phyloP scores from a whole-genome alignment of 345 rosid species.

The Xanthoceras sorbifolium region DNA sequence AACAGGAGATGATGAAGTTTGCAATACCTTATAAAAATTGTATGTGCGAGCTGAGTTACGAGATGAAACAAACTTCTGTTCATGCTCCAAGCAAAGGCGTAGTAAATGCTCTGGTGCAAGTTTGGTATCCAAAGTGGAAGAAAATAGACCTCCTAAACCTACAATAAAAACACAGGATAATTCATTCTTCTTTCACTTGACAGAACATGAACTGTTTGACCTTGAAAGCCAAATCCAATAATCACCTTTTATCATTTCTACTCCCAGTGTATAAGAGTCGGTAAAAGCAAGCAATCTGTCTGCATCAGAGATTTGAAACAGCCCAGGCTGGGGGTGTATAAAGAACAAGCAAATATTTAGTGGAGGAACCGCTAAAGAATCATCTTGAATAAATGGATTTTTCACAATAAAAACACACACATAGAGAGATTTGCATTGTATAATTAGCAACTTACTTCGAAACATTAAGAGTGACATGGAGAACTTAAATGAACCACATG shows the following conservation, averaged over 20 bases:
- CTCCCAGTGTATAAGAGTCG: slow-evolving; percentile 73
- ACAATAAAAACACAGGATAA: slow-evolving; percentile 25
- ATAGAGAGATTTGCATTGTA: not conserved
- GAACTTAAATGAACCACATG: no score
- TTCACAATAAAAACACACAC: not conserved
- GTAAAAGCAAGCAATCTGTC: slow-evolving; percentile 63
- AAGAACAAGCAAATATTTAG: slow-evolving; percentile 23
- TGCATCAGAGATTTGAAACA: slow-evolving; percentile 46
- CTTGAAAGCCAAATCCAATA: slow-evolving; percentile 8
- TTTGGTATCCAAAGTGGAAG: slow-evolving; percentile 69
- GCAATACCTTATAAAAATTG: slow-evolving; percentile 89
- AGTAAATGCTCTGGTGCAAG: slow-evolving; percentile 86
- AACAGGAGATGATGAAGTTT: slow-evolving; percentile 14
- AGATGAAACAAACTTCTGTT: slow-evolving; percentile 41
- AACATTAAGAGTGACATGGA: no score
- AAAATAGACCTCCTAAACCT: slow-evolving; percentile 64
- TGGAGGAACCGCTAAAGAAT: slow-evolving; percentile 7
- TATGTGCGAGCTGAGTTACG: slow-evolving; percentile 43
- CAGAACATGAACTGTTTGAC: not conserved
- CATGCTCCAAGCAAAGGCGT: slow-evolving; percentile 67
- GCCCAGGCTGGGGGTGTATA: slow-evolving; percentile 52
- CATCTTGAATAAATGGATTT: not conserved
- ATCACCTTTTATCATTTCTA: slow-evolving; percentile 71
- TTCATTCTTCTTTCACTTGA: not conserved
- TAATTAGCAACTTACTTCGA: no score